These are phyloP conservation scores for Aspergillus unguis DNA, from an alignment of 2,329 filamentous ascomycete genomes.

Conservation along the genomic window DNA sequence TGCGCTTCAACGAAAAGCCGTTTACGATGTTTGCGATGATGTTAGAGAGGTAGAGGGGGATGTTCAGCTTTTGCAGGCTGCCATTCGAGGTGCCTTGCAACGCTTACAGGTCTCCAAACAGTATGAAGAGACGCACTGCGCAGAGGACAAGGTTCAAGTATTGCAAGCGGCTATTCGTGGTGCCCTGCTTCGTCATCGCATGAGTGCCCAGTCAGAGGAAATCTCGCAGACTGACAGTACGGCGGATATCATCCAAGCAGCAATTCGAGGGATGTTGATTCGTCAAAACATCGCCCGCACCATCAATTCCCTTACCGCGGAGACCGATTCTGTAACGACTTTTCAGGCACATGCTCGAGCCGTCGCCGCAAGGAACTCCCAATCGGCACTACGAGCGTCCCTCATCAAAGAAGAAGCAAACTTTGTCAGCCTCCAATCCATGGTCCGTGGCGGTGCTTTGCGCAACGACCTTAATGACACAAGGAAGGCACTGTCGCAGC, in stretches of 20 bases:
- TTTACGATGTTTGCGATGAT: constrained; percentile 55
- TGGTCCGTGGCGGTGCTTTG: constrained; percentile 39
- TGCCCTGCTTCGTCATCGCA: constrained; percentile 56
- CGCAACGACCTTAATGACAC: constrained; percentile 28
- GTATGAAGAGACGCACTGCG: constrained; percentile 37
- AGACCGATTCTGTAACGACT: constrained; percentile 27
- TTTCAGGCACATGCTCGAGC: constrained; percentile 39
- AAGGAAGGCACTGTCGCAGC: constrained; percentile 27
- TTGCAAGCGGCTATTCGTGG: constrained; percentile 68
- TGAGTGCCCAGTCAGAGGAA: constrained; percentile 27
- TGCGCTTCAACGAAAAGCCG: constrained; percentile 41
- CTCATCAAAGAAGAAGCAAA: constrained; percentile 40
- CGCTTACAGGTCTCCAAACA: constrained; percentile 17
- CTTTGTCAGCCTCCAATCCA: constrained; percentile 47
- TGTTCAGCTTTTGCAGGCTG: constrained; percentile 54
- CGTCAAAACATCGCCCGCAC: constrained; percentile 28
- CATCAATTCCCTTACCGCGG: constrained; percentile 24
- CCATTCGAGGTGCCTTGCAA: constrained; percentile 56
- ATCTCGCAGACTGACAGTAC: constrained; percentile 53
- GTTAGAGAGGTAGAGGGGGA: constrained; percentile 56
- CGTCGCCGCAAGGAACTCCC: constrained; percentile 36
- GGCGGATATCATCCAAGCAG: constrained; percentile 53
- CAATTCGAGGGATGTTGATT: constrained; percentile 56
- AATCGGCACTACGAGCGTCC: constrained; percentile 38
- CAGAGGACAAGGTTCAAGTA: constrained; percentile 52